Evolutionary conservation across 768 basidiomycete genomes (phyloP), one percentile per base, ranked within the genome.

Genomic region (Cystofilobasidium bisporidii): DNA sequence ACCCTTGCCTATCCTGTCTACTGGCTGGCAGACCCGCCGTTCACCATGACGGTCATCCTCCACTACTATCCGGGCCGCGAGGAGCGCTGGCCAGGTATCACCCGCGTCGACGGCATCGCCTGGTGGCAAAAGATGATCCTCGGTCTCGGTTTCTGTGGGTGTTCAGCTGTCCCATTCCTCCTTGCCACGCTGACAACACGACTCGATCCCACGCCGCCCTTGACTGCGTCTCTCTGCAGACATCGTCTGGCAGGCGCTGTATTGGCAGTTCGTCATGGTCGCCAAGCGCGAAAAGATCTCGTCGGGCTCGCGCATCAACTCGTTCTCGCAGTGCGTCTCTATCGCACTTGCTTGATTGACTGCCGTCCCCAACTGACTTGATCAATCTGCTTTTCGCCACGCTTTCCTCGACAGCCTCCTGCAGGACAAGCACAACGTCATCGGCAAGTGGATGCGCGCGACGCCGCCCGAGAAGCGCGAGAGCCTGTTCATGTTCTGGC

Each of bases 21-120:
- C 30, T 28, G n/a, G n/a, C n/a, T n/a, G n/a, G 5, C 47, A 67
- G 65, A 68, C 41, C 67, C 67, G 15, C 90, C 96, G 0, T 84
- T 94, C 70, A 85, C 87, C 3, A 89, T 99, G 72, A 92, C 90
- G 18, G 87, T 92, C 28, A 91, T 98, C 64, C 61, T 91, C 24
- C 94, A 98, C 76, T 90, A 86, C 77, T 96, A 96, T 77, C 87
- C 88, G 0, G 80, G 85, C 72, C 86, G 88, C 5, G 84, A 84
- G 64, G 76, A 79, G 24, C 86, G 91, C 22, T 99, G 97, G 80
- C 92, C 96, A 3, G 96, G 91, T 0, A 78, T 97, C 30, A 76
- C 73, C 17, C 79, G 86, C 70, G 79, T 93, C n/a, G 82, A 83
- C 4, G 81, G 86, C 71, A 79, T 97, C 45, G 79, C 85, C 45